Evolutionary conservation across 768 basidiomycete species (phyloP).

Genomic region (Hysterangium stoloniferum): DNA sequence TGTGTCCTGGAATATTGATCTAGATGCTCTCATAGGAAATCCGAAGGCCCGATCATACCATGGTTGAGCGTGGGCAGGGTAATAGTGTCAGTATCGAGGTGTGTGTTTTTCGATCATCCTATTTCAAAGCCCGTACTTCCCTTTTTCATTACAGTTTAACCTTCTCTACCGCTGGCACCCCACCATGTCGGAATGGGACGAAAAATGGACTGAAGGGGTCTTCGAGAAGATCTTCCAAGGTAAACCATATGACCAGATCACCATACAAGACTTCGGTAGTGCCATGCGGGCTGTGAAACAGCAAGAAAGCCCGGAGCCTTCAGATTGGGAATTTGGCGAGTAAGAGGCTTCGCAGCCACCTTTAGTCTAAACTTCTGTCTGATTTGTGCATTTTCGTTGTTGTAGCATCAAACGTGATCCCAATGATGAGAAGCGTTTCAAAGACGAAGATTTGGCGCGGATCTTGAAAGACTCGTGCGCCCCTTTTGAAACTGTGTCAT

Average conservation of each 20-base stretch:
- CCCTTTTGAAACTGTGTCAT: background rate
- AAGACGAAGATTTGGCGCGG: constrained; percentile 52
- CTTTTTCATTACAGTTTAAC: constrained; percentile 1
- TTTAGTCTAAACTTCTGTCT: background rate
- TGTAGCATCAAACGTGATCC: constrained; percentile 40
- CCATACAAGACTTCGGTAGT: background rate
- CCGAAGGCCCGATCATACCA: constrained; percentile 47
- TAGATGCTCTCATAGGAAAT: constrained; percentile 58
- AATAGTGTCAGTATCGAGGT: constrained; percentile 82
- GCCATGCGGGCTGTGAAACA: background rate
- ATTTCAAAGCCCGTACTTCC: background rate
- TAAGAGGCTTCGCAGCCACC: constrained; percentile 19
- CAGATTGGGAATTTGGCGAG: constrained; percentile 47
- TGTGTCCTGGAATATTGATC: background rate
- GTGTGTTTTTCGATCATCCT: constrained; percentile 10
- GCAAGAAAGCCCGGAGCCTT: background rate
- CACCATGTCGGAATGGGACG: constrained; percentile 23
- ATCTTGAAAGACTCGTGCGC: constrained; percentile 46
- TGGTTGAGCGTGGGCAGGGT: constrained; percentile 74
- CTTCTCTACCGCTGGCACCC: constrained; percentile 23
- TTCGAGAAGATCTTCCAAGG: constrained; percentile 22
- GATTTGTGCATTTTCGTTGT: background rate
- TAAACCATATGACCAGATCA: constrained; percentile 18
- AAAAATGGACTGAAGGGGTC: constrained; percentile 26
- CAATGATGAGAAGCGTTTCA: constrained; percentile 42